A percentile compares a stretch with the other conserved stretches of the same genome.
phyloP scores from a whole-genome alignment of 2,329 filamentous ascomycete species.

The Fusarium anthophilum region DNA sequence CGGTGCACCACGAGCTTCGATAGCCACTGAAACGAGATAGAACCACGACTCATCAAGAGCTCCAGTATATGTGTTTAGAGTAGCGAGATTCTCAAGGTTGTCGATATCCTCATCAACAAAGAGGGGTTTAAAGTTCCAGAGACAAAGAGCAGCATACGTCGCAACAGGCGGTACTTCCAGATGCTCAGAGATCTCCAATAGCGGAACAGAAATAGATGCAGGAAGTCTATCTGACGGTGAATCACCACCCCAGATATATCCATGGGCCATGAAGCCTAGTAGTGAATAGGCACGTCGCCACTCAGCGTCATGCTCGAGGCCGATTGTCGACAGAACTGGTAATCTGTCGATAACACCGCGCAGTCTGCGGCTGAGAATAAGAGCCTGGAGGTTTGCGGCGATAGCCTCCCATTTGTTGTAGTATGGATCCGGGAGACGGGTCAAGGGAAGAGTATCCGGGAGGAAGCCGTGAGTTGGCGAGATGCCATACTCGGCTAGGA shows the following conservation, averaged over 20 bases:
- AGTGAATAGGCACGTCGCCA: conserved; percentile 94
- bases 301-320: conserved; percentile 84
- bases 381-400: conserved; percentile 82
- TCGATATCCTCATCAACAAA: conserved; percentile 86
- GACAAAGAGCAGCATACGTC: conserved; percentile 88
- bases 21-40: conserved; percentile 93
- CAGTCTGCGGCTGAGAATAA: conserved; percentile 86
- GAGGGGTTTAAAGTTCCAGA: conserved; percentile 97
- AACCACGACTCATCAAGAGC: conserved; percentile 99
- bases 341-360: conserved; percentile 81
- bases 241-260: conserved; percentile 96
- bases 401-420: conserved; percentile 96
- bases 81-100: conserved; percentile 86
- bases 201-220: conserved; percentile 81
- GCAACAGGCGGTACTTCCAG: conserved; percentile 92
- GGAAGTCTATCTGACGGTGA: conserved; percentile 82
- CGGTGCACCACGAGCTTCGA: conserved; percentile 89
- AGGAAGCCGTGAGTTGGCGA: conserved; percentile 86
- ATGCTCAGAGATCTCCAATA: conserved; percentile 78
- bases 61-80: conserved; percentile 90
- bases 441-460: conserved; percentile 80
- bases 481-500: conserved; percentile 81
- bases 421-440: conserved; percentile 85
- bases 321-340: conserved; percentile 83
- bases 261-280: conserved; percentile 90